Percentiles rank a stretch among this genome's conserved stretches.
phyloP scores from a whole-genome alignment of 169 alveolate species.

The Cryptosporidium viatorum region DNA sequence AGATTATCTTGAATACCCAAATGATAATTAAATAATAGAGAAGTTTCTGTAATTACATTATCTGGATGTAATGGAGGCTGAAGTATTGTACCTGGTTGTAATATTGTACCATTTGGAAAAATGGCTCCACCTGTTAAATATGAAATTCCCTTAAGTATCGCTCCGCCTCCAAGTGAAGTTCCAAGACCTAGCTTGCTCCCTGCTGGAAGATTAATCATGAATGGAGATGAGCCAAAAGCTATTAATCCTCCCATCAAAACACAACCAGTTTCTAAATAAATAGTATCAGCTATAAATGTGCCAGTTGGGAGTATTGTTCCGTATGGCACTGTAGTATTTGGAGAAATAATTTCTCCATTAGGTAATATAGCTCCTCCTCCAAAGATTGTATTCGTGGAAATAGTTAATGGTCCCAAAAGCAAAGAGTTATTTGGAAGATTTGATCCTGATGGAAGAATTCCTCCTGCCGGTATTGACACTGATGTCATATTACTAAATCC shows the following conservation, averaged over 20 bases:
- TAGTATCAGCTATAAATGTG: conserved; percentile 62
- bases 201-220: conserved; percentile 48
- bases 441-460: conserved; percentile 64
- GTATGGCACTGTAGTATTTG: conserved; percentile 69
- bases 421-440: conserved; percentile 59
- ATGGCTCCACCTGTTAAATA: conserved; percentile 73
- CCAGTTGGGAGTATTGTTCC: conserved; percentile 68
- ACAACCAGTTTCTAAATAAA: conserved; percentile 63
- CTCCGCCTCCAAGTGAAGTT: conserved; percentile 67
- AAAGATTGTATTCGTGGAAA: conserved; percentile 60
- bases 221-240: conserved; percentile 71
- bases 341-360: conserved; percentile 34
- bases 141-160: conserved; percentile 57
- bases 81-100: conserved; percentile 74
- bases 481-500: conserved; percentile 74
- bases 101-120: conserved; percentile 69
- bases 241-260: conserved; percentile 74
- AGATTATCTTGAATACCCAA: conserved; percentile 66
- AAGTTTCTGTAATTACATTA: conserved; percentile 60
- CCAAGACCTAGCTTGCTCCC: conserved; percentile 70
- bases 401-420: conserved; percentile 47
- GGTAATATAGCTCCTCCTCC: conserved; percentile 74
- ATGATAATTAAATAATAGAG: conserved; percentile 54
- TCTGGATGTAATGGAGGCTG: conserved; percentile 67
- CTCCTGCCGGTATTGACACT: conserved; percentile 70